These are phyloP conservation scores for Coffea canephora DNA, from an alignment of 257 asterid species.

Conservation along the genomic window DNA sequence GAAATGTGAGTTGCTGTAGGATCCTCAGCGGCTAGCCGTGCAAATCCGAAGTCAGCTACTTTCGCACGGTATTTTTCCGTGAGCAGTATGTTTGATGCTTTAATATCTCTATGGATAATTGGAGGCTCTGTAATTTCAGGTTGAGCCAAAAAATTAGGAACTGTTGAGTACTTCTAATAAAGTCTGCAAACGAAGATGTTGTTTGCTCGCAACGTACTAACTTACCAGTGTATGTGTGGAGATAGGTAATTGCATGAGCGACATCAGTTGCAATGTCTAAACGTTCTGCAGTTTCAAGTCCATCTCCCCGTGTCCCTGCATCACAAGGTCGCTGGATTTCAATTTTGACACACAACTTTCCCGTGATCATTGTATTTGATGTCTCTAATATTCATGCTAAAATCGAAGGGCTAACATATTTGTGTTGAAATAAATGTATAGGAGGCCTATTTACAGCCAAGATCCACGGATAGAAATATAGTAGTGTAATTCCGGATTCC, in stretches of 20 bases:
- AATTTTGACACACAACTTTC: background rate
- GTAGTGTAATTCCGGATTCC: background rate
- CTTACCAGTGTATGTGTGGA: slow-evolving; percentile 66
- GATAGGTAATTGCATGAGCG: slow-evolving; percentile 77
- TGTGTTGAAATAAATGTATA: background rate
- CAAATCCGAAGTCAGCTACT: slow-evolving; percentile 78
- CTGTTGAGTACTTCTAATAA: background rate
- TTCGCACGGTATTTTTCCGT: slow-evolving; percentile 65
- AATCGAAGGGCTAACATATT: background rate
- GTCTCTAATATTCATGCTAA: too few relatives aligned
- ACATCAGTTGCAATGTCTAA: slow-evolving; percentile 66
- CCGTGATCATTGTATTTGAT: background rate
- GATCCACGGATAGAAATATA: background rate
- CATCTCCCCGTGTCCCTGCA: slow-evolving; percentile 48
- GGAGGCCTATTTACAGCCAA: background rate
- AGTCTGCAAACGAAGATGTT: background rate
- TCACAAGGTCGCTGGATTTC: background rate
- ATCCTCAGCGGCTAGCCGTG: slow-evolving; percentile 51
- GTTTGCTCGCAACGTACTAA: background rate
- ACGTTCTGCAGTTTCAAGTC: slow-evolving; percentile 53
- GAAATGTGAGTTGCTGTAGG: slow-evolving; percentile 52
- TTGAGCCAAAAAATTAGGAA: background rate
- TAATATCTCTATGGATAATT: slow-evolving; percentile 72
- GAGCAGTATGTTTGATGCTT: slow-evolving; percentile 64
- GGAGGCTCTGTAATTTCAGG: slow-evolving; percentile 53